These are phyloP conservation scores for Glycine tomentella DNA, from an alignment of 306 rosid species.

Conservation along the genomic window DNA sequence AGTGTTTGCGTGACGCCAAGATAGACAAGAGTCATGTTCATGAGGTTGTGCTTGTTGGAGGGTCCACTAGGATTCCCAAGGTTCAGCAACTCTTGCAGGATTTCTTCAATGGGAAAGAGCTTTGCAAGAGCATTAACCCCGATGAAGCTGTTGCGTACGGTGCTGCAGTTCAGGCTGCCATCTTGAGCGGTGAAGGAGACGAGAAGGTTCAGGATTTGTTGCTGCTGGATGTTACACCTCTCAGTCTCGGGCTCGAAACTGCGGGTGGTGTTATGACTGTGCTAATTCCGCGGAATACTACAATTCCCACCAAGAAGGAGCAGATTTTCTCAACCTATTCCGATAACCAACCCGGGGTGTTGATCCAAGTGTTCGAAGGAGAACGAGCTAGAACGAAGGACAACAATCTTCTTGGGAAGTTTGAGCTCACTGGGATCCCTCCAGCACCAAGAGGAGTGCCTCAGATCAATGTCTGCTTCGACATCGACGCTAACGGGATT, in stretches of 20 bases:
- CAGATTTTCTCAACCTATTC: constrained; percentile 85
- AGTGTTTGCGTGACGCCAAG: constrained; percentile 77
- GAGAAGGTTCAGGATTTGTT: constrained; percentile 79
- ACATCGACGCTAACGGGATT: constrained; percentile 80
- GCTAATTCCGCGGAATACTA: constrained; percentile 80
- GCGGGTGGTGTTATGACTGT: constrained; percentile 90
- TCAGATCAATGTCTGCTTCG: constrained; percentile 75
- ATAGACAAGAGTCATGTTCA: constrained; percentile 68
- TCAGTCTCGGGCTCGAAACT: constrained; percentile 76
- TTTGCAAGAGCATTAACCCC: constrained; percentile 84
- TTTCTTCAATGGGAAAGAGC: constrained; percentile 85
- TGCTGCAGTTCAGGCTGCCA: constrained; percentile 90
- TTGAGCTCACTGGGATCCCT: constrained; percentile 82
- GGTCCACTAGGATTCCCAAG: constrained; percentile 81
- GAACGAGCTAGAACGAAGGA: constrained; percentile 76
- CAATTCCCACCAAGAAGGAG: constrained; percentile 82
- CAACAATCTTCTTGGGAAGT: constrained; percentile 78
- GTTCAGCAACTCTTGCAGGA: constrained; percentile 80
- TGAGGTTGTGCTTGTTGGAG: constrained; percentile 85
- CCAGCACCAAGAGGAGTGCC: constrained; percentile 91
- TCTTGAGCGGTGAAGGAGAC: constrained; percentile 74
- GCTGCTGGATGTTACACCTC: constrained; percentile 78
- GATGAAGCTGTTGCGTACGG: constrained; percentile 94
- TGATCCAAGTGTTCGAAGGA: constrained; percentile 88
- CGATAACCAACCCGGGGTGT: constrained; percentile 84